These are phyloP conservation scores for Sarcomyxa edulis DNA, from an alignment of 768 basidiomycete species.

Conservation along the genomic window DNA sequence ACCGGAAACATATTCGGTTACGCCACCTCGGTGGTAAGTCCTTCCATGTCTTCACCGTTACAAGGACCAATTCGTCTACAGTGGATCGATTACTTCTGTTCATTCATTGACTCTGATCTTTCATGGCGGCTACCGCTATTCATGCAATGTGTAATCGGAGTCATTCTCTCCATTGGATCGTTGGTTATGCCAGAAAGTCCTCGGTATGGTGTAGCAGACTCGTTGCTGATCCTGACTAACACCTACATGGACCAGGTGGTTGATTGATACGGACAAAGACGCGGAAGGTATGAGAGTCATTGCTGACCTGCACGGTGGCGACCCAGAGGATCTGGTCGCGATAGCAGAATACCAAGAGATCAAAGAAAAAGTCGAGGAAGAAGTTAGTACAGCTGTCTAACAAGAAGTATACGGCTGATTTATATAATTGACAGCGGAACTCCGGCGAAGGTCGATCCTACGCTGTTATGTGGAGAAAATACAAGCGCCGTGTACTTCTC, in stretches of 20 bases:
- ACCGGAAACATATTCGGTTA: conserved; percentile 92
- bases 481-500: conserved; percentile 81
- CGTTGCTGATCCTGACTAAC: conserved; percentile 13
- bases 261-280: conserved; percentile 84
- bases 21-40: conserved; percentile 77
- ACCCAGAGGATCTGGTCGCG: conserved; percentile 61
- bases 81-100: conserved; percentile 96
- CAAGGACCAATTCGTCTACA: conserved; percentile 18
- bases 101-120: conserved; percentile 77
- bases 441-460: conserved; percentile 76
- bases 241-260: conserved; percentile 53
- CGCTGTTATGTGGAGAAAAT: conserved; percentile 77
- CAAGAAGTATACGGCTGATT: neutral
- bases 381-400: conserved; percentile 46
- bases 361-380: conserved; percentile 69
- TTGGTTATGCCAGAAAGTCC: conserved; percentile 89
- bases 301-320: conserved; percentile 83
- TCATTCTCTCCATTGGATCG: conserved; percentile 72
- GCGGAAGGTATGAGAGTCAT: conserved; percentile 81
- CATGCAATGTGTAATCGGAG: conserved; percentile 84
- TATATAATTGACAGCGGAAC: conserved; percentile 48
- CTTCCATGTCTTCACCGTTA: neutral
- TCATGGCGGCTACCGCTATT: conserved; percentile 92
- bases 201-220: conserved; percentile 36
- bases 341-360: conserved; percentile 87